These are phyloP conservation scores for Rhizoclosmatium globosum DNA, from an alignment of 192 early-diverging fungal genomes.

Conservation along the genomic window DNA sequence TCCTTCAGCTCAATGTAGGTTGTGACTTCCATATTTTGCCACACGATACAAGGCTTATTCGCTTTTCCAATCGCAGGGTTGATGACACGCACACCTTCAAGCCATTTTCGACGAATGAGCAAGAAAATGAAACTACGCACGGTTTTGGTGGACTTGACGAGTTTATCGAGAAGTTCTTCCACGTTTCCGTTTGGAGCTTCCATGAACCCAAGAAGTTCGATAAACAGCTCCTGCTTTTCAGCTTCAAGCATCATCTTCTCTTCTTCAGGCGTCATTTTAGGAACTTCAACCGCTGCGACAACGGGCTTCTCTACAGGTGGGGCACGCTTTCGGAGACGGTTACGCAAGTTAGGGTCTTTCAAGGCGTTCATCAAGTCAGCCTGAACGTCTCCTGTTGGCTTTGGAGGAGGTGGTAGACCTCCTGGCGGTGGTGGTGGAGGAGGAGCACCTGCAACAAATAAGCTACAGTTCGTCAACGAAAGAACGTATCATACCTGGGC, in stretches of 20 bases:
- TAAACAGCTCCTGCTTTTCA: conserved; percentile 55
- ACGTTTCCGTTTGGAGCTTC: conserved; percentile 63
- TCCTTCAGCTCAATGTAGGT: conserved; percentile 56
- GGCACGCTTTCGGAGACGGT: conserved; percentile 47
- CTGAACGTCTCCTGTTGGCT: conserved; percentile 32
- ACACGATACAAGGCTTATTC: conserved; percentile 48
- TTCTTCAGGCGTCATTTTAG: conserved; percentile 36
- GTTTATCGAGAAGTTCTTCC: conserved; percentile 56
- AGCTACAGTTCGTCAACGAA: neutral
- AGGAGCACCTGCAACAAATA: neutral
- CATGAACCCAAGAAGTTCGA: conserved; percentile 65
- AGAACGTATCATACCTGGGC: neutral
- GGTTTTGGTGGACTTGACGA: conserved; percentile 45
- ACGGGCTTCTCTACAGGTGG: conserved; percentile 11
- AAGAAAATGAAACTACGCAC: conserved; percentile 60
- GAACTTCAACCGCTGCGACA: conserved; percentile 6
- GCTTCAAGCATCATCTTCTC: conserved; percentile 33
- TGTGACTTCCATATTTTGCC: conserved; percentile 57
- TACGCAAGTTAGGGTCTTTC: conserved; percentile 44
- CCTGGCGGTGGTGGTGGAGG: conserved; percentile 49
- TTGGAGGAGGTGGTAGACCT: conserved; percentile 30
- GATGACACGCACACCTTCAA: conserved; percentile 47
- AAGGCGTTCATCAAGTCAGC: conserved; percentile 41
- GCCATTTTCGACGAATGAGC: conserved; percentile 58
- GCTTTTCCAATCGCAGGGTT: conserved; percentile 29